These are phyloP conservation scores for Polytolypa hystricis DNA, from an alignment of 2,329 filamentous ascomycete genomes.

Conservation along the genomic window DNA sequence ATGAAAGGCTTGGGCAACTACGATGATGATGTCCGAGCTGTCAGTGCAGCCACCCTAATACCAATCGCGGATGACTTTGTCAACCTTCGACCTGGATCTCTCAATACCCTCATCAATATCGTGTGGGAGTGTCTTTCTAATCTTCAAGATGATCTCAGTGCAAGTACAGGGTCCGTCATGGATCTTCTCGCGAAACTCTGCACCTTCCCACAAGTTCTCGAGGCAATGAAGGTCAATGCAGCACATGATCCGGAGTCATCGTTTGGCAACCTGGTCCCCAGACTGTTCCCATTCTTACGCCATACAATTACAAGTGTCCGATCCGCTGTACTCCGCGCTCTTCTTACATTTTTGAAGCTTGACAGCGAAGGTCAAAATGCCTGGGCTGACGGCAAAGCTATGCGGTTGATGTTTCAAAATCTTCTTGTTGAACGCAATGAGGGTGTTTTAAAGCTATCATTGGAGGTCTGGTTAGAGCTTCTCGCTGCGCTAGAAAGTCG, in stretches of 20 bases:
- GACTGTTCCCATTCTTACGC: constrained; percentile 88
- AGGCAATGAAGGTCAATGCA: constrained; percentile 87
- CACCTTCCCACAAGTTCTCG: constrained; percentile 81
- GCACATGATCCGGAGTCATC: constrained; percentile 73
- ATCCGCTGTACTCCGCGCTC: constrained; percentile 79
- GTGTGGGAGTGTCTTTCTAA: constrained; percentile 97
- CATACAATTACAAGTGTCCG: constrained; percentile 96
- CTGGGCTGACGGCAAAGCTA: constrained; percentile 83
- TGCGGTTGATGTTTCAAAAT: constrained; percentile 89
- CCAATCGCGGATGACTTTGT: constrained; percentile 95
- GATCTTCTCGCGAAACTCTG: constrained; percentile 92
- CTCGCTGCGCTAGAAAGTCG: constrained; percentile 54
- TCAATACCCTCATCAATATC: constrained; percentile 78
- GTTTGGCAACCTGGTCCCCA: constrained; percentile 82
- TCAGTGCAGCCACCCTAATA: constrained; percentile 93
- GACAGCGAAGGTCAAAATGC: constrained; percentile 68
- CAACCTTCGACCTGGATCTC: constrained; percentile 62
- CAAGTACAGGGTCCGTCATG: constrained; percentile 97
- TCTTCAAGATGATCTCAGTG: constrained; percentile 91
- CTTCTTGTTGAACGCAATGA: constrained; percentile 85
- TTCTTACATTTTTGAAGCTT: constrained; percentile 85
- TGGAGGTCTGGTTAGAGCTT: constrained; percentile 77
- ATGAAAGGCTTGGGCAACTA: constrained; percentile 87
- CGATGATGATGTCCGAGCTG: constrained; percentile 92
- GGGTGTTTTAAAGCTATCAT: constrained; percentile 66